Conservation (phyloP, 2,329 filamentous ascomycete genomes). For the Pseudogymnoascus sp. region DNA sequence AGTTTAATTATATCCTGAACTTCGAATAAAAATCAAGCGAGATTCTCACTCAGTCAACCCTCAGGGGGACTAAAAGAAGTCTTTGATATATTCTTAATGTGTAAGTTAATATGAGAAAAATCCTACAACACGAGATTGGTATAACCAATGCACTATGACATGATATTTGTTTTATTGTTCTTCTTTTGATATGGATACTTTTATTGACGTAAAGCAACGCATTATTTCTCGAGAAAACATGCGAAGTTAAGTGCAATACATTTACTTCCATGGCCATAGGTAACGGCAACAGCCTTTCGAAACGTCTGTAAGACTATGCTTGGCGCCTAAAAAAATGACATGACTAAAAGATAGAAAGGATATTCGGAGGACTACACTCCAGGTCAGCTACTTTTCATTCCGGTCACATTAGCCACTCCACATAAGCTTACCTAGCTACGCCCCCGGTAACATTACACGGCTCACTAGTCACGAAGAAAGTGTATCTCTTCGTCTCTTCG, state of each 20-base stretch:
- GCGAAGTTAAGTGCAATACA: background rate
- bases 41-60: background rate
- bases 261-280: background rate
- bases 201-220: background rate
- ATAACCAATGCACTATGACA: background rate
- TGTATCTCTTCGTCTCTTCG: slow-evolving; percentile 36
- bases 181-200: background rate
- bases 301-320: background rate
- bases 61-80: background rate
- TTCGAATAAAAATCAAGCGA: background rate
- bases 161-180: background rate
- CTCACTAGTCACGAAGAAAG: slow-evolving; percentile 43
- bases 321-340: background rate
- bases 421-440: slow-evolving; percentile 1
- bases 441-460: slow-evolving; percentile 36
- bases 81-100: background rate
- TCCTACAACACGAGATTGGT: background rate
- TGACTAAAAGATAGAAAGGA: background rate
- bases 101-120: background rate
- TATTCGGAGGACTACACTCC: background rate
- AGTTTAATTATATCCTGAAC: background rate
- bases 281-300: background rate
- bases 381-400: background rate
- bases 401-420: background rate
- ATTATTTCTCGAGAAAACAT: background rate